Base-by-base conservation (phyloP, 129 eudicot genomes). In the Solidago caesia region DNA sequence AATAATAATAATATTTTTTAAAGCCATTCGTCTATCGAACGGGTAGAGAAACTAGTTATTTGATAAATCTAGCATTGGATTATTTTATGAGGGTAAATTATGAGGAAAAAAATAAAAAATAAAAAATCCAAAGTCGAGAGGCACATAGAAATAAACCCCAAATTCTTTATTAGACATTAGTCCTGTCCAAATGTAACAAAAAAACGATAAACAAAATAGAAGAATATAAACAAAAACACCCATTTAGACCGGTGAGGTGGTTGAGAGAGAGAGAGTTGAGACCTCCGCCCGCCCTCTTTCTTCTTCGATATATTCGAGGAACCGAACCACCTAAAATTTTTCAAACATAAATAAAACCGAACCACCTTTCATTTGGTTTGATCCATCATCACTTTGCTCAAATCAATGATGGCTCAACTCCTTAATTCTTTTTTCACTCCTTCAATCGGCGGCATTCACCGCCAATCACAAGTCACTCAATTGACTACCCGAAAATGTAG, bases 261-360 rank as follows among this genome's bases (percentile, higher is more conserved):
- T 85, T 88, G 88, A 79, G 63, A 21, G 21, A 21, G 21, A 21
- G 21, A 21, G 21, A 0, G 21, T 21, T 21, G 88, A 79, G 63
- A 81, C 74, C 84, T 85, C 87, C 96, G 92, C 92, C 87, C 96
- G 92, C 92, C 89, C 78, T 13, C 69, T 58, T 72, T 85, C 96
- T 33, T 3, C 39, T 33, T 33, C 39, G 96, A 87, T 90, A 84
- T 73, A 67, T 55, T 73, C 96, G 79, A 90, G 80, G 72, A 52
- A 8, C 10, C 75, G n/a, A 21, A 21, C 21, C 21, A 21, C 21
- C 21, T 21, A 21, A 33, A 33, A 3, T 33, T 33, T 33, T 33
- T 33, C 2, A 33, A 2, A 33, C 39, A 33, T 8, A 56, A 56
- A 6, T 57, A 45, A 7, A 62, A 6, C 21, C 68, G 4, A 13